These are phyloP conservation scores for Schwanniomyces pseudopolymorphus DNA, from an alignment of 805 yeast species.

Conservation along the genomic window DNA sequence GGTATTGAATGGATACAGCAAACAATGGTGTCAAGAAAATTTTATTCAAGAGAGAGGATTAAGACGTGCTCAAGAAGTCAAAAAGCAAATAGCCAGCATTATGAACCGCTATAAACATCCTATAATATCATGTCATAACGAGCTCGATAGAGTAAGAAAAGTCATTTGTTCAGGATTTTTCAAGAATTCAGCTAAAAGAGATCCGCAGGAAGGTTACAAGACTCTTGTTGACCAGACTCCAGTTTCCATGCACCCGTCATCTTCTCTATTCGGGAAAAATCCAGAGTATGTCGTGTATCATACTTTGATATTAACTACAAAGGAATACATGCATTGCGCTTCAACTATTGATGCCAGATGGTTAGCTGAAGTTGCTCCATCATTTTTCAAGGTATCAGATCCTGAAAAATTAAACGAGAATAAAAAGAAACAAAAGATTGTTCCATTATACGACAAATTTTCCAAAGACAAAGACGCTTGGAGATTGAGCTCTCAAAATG, in stretches of 20 bases:
- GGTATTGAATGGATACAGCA: constrained; percentile 55
- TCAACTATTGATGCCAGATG: constrained; percentile 81
- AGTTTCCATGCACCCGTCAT: constrained; percentile 86
- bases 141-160: constrained; percentile 56
- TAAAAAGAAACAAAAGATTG: constrained; percentile 63
- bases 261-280: constrained; percentile 58
- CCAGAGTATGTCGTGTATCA: constrained; percentile 84
- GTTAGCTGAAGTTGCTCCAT: constrained; percentile 70
- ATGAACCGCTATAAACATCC: constrained; percentile 50
- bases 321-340: constrained; percentile 90
- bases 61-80: constrained; percentile 75
- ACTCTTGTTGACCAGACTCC: constrained; percentile 67
- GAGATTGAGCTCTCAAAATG: constrained; percentile 59
- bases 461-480: constrained; percentile 67
- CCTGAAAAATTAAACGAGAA: constrained; percentile 47
- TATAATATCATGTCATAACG: constrained; percentile 51
- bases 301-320: constrained; percentile 75
- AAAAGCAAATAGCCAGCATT: constrained; percentile 62
- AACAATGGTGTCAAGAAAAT: constrained; percentile 77
- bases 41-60: constrained; percentile 79
- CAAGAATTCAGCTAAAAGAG: constrained; percentile 63
- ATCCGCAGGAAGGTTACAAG: constrained; percentile 54
- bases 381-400: constrained; percentile 67
- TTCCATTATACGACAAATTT: constrained; percentile 65
- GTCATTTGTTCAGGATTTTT: constrained; percentile 69